Evolutionary conservation across 75 land plant genomes (phyloP), one percentile per base, ranked within the genome.

Genomic region (Larix kaempferi): DNA sequence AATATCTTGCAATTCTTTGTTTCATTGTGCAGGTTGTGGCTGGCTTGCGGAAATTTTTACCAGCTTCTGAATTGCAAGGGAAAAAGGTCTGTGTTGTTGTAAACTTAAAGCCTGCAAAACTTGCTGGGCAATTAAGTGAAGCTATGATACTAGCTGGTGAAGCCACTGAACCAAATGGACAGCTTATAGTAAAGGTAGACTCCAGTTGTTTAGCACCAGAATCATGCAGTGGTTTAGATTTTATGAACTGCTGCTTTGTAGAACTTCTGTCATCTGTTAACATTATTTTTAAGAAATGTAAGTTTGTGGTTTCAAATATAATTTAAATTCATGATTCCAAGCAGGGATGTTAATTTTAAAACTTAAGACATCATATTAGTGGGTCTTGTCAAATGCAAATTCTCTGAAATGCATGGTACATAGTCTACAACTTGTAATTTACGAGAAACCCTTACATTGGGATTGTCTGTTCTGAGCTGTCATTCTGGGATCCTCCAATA

Each of bases 81-180:
- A 84, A 57, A 74, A 84, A 81, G 52, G 86, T 84, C 13, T 84
- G 86, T 73, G 79, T 84, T 55, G 76, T 84, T 25, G 56, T 71
- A 56, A 84, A 84, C 62, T 41, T 84, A 66, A 84, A 84, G 56
- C 79, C 86, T 73, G 86, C 86, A 33, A 81, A 84, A 61, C 71
- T 84, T 15, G 86, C 86, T 22, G 86, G 86, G 11, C 86, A 84
- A 71, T 57, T 80, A 15, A 84, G 86, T 77, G 86, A 84, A 74
- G 86, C 83, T 3, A 84, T 84, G 86, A 84, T 84, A 29, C 57
- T 84, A 74, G 86, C 83, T 54, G 86, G 86, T 49, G 84, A 77
- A 55, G 57, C 74, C 22, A 25, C 82, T n/a, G 66, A 73, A 7
- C 23, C 67, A 23, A 79, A 77, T 61, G 86, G 83, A 39, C 23